phyloP scores from a whole-genome alignment of 345 rosid species.

The rapeseed (Brassica napus) region Da-Ae NC_063442.1:41805501-41806000 shows the following conservation, averaged over 20 bases:
- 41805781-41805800: constrained; percentile 36
- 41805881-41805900: constrained; percentile 48
- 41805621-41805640: constrained; percentile 51
- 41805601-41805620: constrained; percentile 23
- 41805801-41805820: constrained; percentile 37
- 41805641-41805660: constrained; percentile 51
- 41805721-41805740: constrained; percentile 65
- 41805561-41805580: neutral
- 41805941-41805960: constrained; percentile 30
- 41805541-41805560: neutral
- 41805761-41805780: constrained; percentile 43
- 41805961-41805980: constrained; percentile 15
- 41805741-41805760: constrained; percentile 68
- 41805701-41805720: constrained; percentile 39
- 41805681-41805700: constrained; percentile 62
- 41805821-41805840: constrained; percentile 36
- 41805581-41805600: neutral
- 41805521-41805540: no score
- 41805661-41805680: constrained; percentile 55
- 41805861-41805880: constrained; percentile 43
- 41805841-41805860: constrained; percentile 47
- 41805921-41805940: neutral
- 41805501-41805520: no score
- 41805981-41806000: constrained; percentile 41
- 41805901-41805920: constrained; percentile 44